Evolutionary conservation across 1,139 yeast genomes (phyloP), one percentile per base, ranked within the genome.

Genomic region (Candida tropicalis): DNA sequence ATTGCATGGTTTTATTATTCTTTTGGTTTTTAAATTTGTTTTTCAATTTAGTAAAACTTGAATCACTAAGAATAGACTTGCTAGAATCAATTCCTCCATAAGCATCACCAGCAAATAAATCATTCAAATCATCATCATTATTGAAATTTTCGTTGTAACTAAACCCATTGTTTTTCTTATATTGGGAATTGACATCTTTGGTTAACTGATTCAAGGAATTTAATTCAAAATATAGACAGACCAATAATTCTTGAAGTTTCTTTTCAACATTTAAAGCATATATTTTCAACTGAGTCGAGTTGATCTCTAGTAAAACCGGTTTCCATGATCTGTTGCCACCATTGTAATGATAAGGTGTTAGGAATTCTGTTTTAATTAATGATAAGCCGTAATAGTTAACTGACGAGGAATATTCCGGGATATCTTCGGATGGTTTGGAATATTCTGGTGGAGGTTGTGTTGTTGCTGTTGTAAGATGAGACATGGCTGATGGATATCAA

Each of bases 221-320:
- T 27, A 59, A 56, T 38, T 62, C 60, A 42, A 51, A 55, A 54
- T 59, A 72, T 22, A 72, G 56, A 24, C 65, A 60, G 26, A 61
- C 46, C 6, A 73, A 53, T n/a, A 65, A 47, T n/a, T 59, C 58
- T 15, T 46, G 45, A n/a, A 65, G 45, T 38, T 55, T 50, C 31
- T 56, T 60, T 7, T 60, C 63, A 10, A 58, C 55, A n/a, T 57
- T 55, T 16, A 73, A 45, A 20, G 59, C 59, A 49, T 74, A 72
- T 15, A 82, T 46, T 40, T 71, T 71, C 40, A 82, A 64, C 55
- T 79, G 83, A 15, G 85, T 82, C 47, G 81, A 78, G 58, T 81
- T 79, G 42, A 82, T 60, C 48, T 76, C 82, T n/a, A 79, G 59
- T 37, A 76, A 56, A 33, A 76, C 79, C 0, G 77, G 73, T 41